A percentile compares a stretch with the other conserved stretches of the same genome.
Evolutionary conservation across 495 filamentous ascomycete species (phyloP).

Genomic region (Pseudoneurospora amorphoporcata): DNA sequence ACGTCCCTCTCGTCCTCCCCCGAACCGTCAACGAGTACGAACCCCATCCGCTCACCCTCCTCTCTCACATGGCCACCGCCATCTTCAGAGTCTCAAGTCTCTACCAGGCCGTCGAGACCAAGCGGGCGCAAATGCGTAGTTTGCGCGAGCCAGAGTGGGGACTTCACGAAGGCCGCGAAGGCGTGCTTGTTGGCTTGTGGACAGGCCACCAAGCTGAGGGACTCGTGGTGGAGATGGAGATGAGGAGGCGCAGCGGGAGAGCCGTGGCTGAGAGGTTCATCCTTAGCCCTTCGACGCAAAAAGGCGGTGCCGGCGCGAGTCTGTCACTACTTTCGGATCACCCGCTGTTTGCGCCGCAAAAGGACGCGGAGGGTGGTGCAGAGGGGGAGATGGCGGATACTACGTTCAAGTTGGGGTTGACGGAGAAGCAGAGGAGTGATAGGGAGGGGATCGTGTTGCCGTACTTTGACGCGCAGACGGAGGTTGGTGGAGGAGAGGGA

Average conservation of each 20-base stretch:
- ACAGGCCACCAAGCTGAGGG: conserved; percentile 26
- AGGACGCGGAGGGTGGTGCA: conserved; percentile 21
- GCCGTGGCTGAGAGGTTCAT: conserved; percentile 70
- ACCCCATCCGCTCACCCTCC: conserved; percentile 55
- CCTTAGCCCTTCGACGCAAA: conserved; percentile 26
- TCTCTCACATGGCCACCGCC: conserved; percentile 40
- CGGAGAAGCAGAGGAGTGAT: conserved; percentile 77
- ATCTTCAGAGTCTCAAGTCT: conserved; percentile 44
- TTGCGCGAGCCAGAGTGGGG: conserved; percentile 65
- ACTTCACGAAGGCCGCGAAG: conserved; percentile 61
- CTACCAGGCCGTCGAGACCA: conserved; percentile 55
- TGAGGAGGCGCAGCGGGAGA: conserved; percentile 69
- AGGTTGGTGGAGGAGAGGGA: conserved; percentile 63
- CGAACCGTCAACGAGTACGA: conserved; percentile 41
- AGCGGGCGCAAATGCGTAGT: conserved; percentile 58
- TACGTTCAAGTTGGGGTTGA: conserved; percentile 79
- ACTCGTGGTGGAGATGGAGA: conserved; percentile 75
- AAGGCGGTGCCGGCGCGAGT: conserved; percentile 23
- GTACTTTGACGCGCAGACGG: conserved; percentile 89
- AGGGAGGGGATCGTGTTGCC: conserved; percentile 84
- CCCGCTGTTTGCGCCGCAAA: conserved; percentile 48
- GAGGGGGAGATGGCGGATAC: conserved; percentile 46
- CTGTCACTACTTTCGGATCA: conserved; percentile 73
- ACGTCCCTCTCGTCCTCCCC: conserved; percentile 40
- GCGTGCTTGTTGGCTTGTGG: conserved; percentile 52